A percentile compares a stretch with the other conserved stretches of the same genome.
Conservation (phyloP, 1,284 basidiomycete genomes). For the Ganoderma resinaceum region DNA sequence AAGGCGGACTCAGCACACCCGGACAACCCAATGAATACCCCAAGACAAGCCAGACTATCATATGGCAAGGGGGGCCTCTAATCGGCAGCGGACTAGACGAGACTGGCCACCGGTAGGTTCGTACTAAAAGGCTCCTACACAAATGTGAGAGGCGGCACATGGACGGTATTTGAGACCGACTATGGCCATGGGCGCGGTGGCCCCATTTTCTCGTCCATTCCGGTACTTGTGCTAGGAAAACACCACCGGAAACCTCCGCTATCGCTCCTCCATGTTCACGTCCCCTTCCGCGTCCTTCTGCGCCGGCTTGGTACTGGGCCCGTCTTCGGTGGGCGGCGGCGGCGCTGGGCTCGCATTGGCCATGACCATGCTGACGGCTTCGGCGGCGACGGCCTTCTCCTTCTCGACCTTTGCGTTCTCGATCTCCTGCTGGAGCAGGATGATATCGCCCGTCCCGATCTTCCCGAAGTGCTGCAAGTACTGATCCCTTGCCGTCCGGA, state of each 20-base stretch:
- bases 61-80: background rate
- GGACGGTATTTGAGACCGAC: too few relatives aligned
- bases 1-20: background rate
- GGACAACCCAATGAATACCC: background rate
- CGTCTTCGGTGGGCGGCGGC: conserved; percentile 17
- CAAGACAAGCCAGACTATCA: background rate
- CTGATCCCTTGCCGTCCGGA: conserved; percentile 75
- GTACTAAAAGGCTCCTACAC: too few relatives aligned
- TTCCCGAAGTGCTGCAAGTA: conserved; percentile 76
- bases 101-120: too few relatives aligned
- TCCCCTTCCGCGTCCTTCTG: conserved; percentile 52
- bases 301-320: conserved; percentile 7
- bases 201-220: background rate
- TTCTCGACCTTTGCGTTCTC: conserved; percentile 61
- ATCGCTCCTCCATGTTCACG: conserved; percentile 57
- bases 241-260: background rate
- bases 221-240: background rate
- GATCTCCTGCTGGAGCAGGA: conserved; percentile 69
- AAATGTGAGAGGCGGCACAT: too few relatives aligned
- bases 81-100: background rate
- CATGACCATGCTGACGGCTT: conserved; percentile 10
- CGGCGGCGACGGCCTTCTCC: conserved; percentile 34
- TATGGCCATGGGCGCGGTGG: background rate
- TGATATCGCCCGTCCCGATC: conserved; percentile 79
- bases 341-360: conserved; percentile 24